Base-by-base conservation (phyloP, 495 filamentous ascomycete genomes). In the Pyrenula massariospora region DNA sequence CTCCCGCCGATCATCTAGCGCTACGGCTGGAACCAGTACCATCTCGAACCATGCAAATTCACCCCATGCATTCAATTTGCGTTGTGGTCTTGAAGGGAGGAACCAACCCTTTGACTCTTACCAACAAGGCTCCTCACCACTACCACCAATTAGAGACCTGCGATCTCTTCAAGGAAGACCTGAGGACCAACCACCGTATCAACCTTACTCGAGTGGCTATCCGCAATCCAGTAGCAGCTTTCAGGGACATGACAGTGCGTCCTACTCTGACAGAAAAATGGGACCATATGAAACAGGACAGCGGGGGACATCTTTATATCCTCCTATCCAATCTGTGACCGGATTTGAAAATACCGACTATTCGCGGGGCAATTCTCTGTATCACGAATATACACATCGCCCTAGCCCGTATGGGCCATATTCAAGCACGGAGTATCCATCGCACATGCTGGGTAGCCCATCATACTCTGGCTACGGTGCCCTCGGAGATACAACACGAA, bases 401-500 rank as follows among this genome's bases (percentile, higher is more conserved):
- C 10, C 56, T 12, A 53, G 23, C 22, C 55, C 48, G 12, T 53
- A 21, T 23, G 55, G 55, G 12, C 51, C 24, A 42, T 53, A 59
- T 19, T 48, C 42, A 10, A 56, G 58, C 25, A 24, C 19, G 42
- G 36, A 48, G 19, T 25, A 52, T 47, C 20, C 57, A 1, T n/a
- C 54, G 22, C 52, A 53, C 2, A 55, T 24, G n/a, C 15, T 55
- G 3, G 53, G 52, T 24, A 47, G n/a, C 54, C 63, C 64, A 2
- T 69, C 65, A 22, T 67, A 70, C 52, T 70, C 72, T 19, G 75
- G 73, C 54, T 77, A 76, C 57, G 70, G 73, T 21, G 66, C 74
- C 21, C 63, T 78, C 56, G 71, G 73, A 0, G 75, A 77, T 54
- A 56, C 68, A 22, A 72, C 69, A 24, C 88, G 81, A 67, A 78